Evolutionary conservation across 345 rosid genomes (phyloP).

Genomic region (Pseudoturritis turrita): DNA sequence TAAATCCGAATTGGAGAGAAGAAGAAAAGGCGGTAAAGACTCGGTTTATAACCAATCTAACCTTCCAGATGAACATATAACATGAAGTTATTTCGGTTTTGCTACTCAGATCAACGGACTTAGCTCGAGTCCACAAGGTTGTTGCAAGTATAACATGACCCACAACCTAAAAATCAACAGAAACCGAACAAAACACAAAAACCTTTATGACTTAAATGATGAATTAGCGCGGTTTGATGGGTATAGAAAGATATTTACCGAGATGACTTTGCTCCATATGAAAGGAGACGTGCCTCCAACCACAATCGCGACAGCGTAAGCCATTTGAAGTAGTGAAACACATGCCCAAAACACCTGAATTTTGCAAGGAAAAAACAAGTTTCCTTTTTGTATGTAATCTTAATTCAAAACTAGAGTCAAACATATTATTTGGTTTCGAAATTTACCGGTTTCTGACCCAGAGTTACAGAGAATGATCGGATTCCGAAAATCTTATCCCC

Average conservation of each 20-base stretch:
- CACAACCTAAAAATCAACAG: constrained; percentile 41
- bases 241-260: constrained; percentile 42
- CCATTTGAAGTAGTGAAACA: constrained; percentile 74
- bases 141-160: constrained; percentile 66
- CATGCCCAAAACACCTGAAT: constrained; percentile 90
- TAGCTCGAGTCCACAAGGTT: constrained; percentile 69
- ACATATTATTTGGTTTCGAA: background rate
- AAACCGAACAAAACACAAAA: background rate
- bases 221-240: background rate
- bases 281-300: constrained; percentile 73
- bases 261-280: constrained; percentile 75
- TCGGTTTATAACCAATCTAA: constrained; percentile 20
- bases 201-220: background rate
- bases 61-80: constrained; percentile 99
- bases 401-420: background rate
- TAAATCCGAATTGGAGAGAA: background rate
- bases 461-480: constrained; percentile 67
- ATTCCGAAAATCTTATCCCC: constrained; percentile 92
- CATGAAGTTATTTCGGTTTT: constrained; percentile 79
- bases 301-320: constrained; percentile 66
- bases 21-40: background rate
- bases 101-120: constrained; percentile 65
- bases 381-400: background rate
- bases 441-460: constrained; percentile 73
- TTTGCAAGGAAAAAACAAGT: background rate